These are phyloP conservation scores for Penstemon barbatus DNA, from an alignment of 257 asterid species.

Conservation along the genomic window DNA sequence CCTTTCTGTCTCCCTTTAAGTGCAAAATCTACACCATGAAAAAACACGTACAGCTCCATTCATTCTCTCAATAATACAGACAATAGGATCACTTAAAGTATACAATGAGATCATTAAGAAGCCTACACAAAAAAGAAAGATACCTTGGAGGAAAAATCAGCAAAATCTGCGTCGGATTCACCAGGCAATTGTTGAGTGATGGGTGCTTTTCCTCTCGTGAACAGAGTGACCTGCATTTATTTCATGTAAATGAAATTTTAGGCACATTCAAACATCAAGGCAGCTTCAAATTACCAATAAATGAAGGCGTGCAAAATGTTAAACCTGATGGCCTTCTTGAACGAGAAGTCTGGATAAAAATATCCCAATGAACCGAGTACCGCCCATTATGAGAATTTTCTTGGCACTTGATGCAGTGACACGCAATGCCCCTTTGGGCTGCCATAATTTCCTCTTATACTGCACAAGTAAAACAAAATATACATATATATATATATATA, in stretches of 20 bases:
- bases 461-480: constrained; percentile 19
- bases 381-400: constrained; percentile 99
- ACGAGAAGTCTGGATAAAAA: constrained; percentile 95
- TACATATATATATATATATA: too few relatives aligned
- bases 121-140: background rate
- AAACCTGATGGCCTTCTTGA: constrained; percentile 95
- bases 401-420: constrained; percentile 76
- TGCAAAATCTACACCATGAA: constrained; percentile 63
- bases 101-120: background rate
- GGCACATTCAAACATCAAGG: background rate
- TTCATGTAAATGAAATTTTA: background rate
- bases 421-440: constrained; percentile 58
- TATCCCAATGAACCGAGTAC: constrained; percentile 90
- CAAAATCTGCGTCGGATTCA: constrained; percentile 74
- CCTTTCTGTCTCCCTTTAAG: constrained; percentile 92
- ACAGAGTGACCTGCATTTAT: constrained; percentile 75
- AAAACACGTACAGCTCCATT: background rate
- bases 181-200: constrained; percentile 89
- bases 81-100: background rate
- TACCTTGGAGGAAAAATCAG: constrained; percentile 81
- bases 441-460: constrained; percentile 69
- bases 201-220: constrained; percentile 98
- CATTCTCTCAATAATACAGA: background rate
- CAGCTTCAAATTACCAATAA: background rate
- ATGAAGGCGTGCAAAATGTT: background rate